Evolutionary conservation across 78 protist species (phyloP), one percentile per base, ranked within the genome.

Genomic region (Carpediemonas membranifera): DNA sequence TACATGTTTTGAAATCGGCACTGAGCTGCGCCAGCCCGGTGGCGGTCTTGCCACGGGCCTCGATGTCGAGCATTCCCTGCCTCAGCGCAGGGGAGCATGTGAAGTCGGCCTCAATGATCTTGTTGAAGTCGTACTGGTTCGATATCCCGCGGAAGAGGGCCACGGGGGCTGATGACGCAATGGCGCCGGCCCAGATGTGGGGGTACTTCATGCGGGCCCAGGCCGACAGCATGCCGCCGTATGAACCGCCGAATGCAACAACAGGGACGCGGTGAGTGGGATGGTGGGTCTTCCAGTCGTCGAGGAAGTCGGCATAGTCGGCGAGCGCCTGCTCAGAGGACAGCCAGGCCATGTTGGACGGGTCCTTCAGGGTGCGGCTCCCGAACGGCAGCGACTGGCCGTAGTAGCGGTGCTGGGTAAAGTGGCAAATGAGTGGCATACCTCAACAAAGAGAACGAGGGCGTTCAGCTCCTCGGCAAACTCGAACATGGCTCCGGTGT

Each of bases 341-440:
- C 44, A 9, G 9, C 3, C 44, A 39, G 3, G 44, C 19, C 44
- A 11, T 3, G 44, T 39, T 39, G 19, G 44, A 39, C 3, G 44
- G 44, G 9, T n/a, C n/a, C n/a, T n/a, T n/a, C n/a, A n/a, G n/a
- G n/a, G n/a, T n/a, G n/a, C n/a, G n/a, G n/a, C 3, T 61, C 0
- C 83, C 86, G 55, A 81, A 84, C 44, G 85, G 84, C 3, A 76
- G 33, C 1, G 84, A 67, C 13, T 68, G 62, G 24, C 88, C 88
- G 67, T 81, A 84, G 76, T 56, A 65, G 55, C 77, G 63, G 64
- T 87, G 92, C 54, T 87, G 89, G 0, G 84, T 79, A 55, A 87
- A 87, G 14, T n/a, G n/a, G n/a, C n/a, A n/a, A n/a, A n/a, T n/a
- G n/a, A n/a, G n/a, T n/a, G n/a, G n/a, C n/a, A n/a, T n/a, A n/a